A percentile compares a stretch with the other conserved stretches of the same genome.
These are phyloP conservation scores for Cryomyces minteri DNA, from an alignment of 495 filamentous ascomycete genomes.

Conservation along the genomic window DNA sequence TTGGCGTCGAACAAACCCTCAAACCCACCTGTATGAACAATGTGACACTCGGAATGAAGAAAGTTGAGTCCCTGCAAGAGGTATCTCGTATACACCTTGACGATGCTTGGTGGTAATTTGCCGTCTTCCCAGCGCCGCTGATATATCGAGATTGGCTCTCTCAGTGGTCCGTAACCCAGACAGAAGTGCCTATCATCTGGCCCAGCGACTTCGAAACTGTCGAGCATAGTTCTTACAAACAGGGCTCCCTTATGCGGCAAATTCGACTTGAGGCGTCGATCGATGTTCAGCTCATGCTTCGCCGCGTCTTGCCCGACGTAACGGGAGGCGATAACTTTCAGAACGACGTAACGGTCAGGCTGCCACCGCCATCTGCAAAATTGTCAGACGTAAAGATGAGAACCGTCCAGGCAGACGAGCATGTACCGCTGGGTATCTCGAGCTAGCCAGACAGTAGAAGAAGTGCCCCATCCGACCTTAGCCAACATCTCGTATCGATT, in stretches of 20 bases:
- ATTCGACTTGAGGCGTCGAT: not conserved
- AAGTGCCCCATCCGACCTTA: conserved; percentile 34
- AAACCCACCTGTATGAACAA: conserved; percentile 2
- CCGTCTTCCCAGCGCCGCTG: not conserved
- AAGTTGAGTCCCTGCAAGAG: conserved; percentile 3
- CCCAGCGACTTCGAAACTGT: conserved; percentile 2
- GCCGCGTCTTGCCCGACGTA: not conserved
- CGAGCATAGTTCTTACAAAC: not conserved
- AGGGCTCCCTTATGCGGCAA: not conserved
- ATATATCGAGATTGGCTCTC: conserved; percentile 4
- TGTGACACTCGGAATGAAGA: conserved; percentile 2
- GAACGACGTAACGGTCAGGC: conserved; percentile 21
- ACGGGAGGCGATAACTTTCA: conserved; percentile 22
- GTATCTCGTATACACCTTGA: not conserved
- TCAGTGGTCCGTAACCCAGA: conserved; percentile 5
- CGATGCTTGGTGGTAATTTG: not conserved
- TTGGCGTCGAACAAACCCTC: not conserved
- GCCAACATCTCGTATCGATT: conserved; percentile 28
- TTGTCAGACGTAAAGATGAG: not conserved
- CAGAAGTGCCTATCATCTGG: conserved; percentile 3
- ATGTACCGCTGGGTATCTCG: not conserved
- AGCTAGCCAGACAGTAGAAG: conserved; percentile 28
- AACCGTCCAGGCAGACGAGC: not conserved
- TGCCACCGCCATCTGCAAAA: conserved; percentile 12
- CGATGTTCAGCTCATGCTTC: not conserved